These are phyloP conservation scores for Sequoiadendron giganteum DNA, from an alignment of 75 land plant species.

Conservation along the genomic window DNA sequence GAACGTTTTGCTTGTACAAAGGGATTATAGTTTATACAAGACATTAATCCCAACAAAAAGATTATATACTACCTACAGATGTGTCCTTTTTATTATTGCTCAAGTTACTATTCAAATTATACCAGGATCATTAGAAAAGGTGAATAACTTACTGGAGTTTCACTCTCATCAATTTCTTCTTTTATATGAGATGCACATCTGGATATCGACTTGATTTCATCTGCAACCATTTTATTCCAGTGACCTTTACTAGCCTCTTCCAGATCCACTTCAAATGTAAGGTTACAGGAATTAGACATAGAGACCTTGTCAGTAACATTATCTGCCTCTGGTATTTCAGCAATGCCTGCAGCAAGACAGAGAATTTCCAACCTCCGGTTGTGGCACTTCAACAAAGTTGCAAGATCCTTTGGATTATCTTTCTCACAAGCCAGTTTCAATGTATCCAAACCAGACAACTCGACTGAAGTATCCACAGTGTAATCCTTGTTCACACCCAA, in stretches of 20 bases:
- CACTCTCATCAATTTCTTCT: constrained; percentile 46
- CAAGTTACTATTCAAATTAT: background rate
- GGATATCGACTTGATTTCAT: constrained; percentile 74
- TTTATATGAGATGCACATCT: constrained; percentile 51
- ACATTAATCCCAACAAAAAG: background rate
- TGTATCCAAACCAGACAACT: constrained; percentile 68
- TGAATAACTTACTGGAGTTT: constrained; percentile 38
- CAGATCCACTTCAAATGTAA: constrained; percentile 34
- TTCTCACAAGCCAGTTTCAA: constrained; percentile 78
- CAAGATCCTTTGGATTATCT: constrained; percentile 39
- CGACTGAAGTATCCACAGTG: constrained; percentile 48
- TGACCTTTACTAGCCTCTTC: constrained; percentile 28
- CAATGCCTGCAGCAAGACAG: constrained; percentile 57
- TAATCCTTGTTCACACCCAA: constrained; percentile 26
- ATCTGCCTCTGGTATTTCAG: constrained; percentile 17
- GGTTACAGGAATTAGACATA: constrained; percentile 1
- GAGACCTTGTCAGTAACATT: constrained; percentile 10
- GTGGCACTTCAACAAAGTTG: constrained; percentile 60
- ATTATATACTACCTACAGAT: constrained; percentile 9
- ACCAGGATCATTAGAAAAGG: background rate
- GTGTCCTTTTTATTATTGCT: background rate
- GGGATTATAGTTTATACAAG: background rate
- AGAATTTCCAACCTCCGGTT: constrained; percentile 66
- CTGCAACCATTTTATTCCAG: constrained; percentile 44
- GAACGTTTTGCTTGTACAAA: background rate